Percentiles rank a stretch among this genome's conserved stretches.
phyloP scores from a whole-genome alignment of 345 rosid species.

The Bruguiera sexangula region DNA sequence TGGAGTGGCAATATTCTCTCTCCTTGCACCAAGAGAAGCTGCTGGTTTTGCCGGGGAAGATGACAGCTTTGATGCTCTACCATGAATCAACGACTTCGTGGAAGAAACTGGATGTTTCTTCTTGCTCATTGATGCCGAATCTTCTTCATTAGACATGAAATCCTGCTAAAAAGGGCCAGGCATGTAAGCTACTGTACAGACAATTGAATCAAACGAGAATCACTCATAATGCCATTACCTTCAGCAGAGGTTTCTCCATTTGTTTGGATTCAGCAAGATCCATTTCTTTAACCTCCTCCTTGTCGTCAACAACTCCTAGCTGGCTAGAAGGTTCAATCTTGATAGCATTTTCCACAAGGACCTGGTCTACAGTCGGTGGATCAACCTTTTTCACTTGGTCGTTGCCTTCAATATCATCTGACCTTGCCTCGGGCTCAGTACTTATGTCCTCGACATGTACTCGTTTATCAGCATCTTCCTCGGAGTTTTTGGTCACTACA shows the following conservation, averaged over 20 bases:
- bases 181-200: neutral
- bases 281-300: conserved; percentile 23
- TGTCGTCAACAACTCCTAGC: conserved; percentile 4
- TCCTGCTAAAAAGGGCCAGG: conserved; percentile 32
- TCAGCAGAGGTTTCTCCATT: conserved; percentile 42
- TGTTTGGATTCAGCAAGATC: conserved; percentile 25
- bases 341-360: conserved; percentile 23
- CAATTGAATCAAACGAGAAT: conserved; percentile 5
- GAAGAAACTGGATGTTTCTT: conserved; percentile 36
- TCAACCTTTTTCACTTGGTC: conserved; percentile 12
- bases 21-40: conserved; percentile 23
- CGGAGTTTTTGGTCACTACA: neutral
- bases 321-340: conserved; percentile 19
- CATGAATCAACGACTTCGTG: conserved; percentile 22
- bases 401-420: conserved; percentile 10
- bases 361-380: conserved; percentile 13
- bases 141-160: conserved; percentile 23
- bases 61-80: conserved; percentile 32
- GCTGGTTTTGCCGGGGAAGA: conserved; percentile 35
- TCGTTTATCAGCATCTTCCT: conserved; percentile 4
- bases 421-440: conserved; percentile 3
- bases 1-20: conserved; percentile 41
- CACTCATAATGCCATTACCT: conserved; percentile 32
- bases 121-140: conserved; percentile 31
- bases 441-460: conserved; percentile 11